Conservation (phyloP, 1,284 basidiomycete species). For the Neonothopanus nambi region DNA sequence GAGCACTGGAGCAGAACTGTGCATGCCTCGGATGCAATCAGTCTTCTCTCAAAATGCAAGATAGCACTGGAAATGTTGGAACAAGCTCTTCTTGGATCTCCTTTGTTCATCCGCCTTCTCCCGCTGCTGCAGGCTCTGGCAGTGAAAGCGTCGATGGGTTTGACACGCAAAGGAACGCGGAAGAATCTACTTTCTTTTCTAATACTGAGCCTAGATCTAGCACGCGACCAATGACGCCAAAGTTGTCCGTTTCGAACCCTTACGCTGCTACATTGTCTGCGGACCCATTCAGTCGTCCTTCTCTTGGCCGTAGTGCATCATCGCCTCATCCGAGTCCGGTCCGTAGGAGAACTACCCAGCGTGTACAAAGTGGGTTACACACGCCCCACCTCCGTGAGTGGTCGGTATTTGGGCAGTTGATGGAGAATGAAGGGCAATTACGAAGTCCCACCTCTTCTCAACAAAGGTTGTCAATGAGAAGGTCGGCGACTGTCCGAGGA, state of each 20-base stretch:
- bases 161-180: not conserved
- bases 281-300: not conserved
- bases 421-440: conserved; percentile 61
- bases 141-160: not conserved
- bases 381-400: conserved; percentile 42
- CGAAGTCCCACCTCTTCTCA: conserved; percentile 20
- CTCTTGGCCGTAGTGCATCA: conserved; percentile 11
- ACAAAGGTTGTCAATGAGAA: conserved; percentile 16
- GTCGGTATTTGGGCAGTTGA: conserved; percentile 70
- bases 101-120: not conserved
- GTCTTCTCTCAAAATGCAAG: no score
- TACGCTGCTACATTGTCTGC: not conserved
- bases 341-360: not conserved
- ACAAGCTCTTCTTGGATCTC: not conserved
- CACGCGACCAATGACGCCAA: not conserved
- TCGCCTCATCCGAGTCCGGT: not conserved
- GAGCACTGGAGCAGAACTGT: no score
- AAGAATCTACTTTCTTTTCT: not conserved
- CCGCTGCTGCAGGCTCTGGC: not conserved
- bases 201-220: not conserved
- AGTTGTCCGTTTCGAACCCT: not conserved
- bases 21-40: no score
- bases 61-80: not conserved
- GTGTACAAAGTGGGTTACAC: not conserved
- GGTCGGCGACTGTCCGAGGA: conserved; percentile 8